These are phyloP conservation scores for Rutidosis leptorrhynchoides DNA, from an alignment of 129 eudicot species.

Conservation along the genomic window DNA sequence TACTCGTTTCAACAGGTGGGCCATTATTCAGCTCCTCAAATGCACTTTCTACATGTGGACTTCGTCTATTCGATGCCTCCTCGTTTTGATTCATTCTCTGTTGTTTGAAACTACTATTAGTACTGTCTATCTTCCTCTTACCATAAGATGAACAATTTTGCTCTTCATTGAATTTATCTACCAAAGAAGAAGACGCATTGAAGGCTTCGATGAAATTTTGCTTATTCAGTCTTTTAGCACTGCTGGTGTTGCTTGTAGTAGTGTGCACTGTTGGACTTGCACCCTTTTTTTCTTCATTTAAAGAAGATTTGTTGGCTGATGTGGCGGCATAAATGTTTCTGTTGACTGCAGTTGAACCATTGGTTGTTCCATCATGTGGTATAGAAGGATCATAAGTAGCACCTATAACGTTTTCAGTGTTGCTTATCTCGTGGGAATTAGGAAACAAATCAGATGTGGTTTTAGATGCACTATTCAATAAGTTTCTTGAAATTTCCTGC, in stretches of 20 bases:
- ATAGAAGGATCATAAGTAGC: constrained; percentile 26
- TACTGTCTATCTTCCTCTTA: too few relatives aligned
- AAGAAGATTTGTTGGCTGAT: constrained; percentile 37
- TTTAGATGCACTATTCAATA: too few relatives aligned
- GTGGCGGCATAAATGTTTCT: constrained; percentile 20
- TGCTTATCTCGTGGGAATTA: constrained; percentile 20
- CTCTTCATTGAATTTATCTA: constrained; percentile 26
- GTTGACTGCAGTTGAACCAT: constrained; percentile 29
- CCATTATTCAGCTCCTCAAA: constrained; percentile 16
- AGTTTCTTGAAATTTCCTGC: too few relatives aligned
- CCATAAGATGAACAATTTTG: constrained; percentile 27
- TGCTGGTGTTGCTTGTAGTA: constrained; percentile 24
- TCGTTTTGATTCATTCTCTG: too few relatives aligned
- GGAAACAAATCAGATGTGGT: constrained; percentile 28
- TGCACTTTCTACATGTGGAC: constrained; percentile 5
- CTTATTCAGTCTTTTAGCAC: constrained; percentile 24
- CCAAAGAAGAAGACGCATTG: constrained; percentile 21
- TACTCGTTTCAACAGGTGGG: constrained; percentile 17
- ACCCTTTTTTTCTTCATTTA: constrained; percentile 31
- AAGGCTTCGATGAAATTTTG: constrained; percentile 25
- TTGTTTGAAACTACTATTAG: too few relatives aligned
- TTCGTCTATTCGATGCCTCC: too few relatives aligned
- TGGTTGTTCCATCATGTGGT: constrained; percentile 11
- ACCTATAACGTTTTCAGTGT: constrained; percentile 18
- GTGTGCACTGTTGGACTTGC: constrained; percentile 27